Evolutionary conservation across 805 yeast species (phyloP).

Genomic region (Kodamaea sagamina): DNA sequence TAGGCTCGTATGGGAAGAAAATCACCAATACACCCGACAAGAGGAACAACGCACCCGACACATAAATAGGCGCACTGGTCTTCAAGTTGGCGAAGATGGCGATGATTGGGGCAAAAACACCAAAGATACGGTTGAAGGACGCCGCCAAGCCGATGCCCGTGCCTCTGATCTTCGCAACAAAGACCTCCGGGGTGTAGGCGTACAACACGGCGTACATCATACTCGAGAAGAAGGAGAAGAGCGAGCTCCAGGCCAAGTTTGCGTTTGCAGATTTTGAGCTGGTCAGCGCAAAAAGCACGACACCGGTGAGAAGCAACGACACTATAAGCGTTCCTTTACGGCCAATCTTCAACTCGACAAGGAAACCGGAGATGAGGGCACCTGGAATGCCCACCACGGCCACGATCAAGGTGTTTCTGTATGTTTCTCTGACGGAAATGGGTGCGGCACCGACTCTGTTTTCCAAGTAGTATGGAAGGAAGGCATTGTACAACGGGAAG

Average conservation of each 20-base stretch:
- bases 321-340: constrained; percentile 57
- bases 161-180: constrained; percentile 50
- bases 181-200: constrained; percentile 67
- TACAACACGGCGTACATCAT: constrained; percentile 59
- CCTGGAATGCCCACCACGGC: constrained; percentile 38
- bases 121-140: constrained; percentile 53
- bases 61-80: constrained; percentile 62
- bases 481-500: constrained; percentile 58
- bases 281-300: constrained; percentile 62
- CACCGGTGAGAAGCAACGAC: constrained; percentile 57
- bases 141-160: constrained; percentile 64
- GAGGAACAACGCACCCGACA: constrained; percentile 58
- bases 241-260: constrained; percentile 51
- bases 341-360: constrained; percentile 44
- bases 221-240: constrained; percentile 49
- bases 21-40: constrained; percentile 38
- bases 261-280: constrained; percentile 54
- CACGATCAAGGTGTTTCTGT: constrained; percentile 34
- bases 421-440: constrained; percentile 33
- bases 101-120: constrained; percentile 59
- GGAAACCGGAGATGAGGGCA: constrained; percentile 33
- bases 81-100: constrained; percentile 50
- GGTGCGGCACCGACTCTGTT: constrained; percentile 36
- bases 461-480: constrained; percentile 53
- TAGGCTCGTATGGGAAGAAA: constrained; percentile 53